Conservation (phyloP, 306 rosid genomes). For the Vigna angularis region DNA sequence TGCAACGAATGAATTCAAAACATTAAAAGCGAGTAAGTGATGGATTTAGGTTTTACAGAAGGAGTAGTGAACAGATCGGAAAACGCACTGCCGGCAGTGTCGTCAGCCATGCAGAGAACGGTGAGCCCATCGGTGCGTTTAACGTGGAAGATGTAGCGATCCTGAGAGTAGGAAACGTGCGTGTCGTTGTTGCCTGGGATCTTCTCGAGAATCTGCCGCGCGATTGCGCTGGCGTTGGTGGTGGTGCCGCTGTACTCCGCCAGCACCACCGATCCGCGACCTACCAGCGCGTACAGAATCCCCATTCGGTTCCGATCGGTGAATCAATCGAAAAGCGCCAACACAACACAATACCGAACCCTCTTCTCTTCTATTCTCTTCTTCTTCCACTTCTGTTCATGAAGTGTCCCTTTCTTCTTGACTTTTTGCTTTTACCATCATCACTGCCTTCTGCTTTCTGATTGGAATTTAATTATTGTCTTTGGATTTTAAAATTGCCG, state of each 20-base stretch:
- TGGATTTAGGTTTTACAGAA: background rate
- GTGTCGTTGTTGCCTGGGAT: slow-evolving; percentile 78
- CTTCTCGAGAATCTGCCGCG: slow-evolving; percentile 86
- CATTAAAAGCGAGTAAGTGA: background rate
- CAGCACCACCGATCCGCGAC: slow-evolving; percentile 91
- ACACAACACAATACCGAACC: background rate
- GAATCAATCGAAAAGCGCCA: background rate
- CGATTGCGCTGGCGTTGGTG: slow-evolving; percentile 85
- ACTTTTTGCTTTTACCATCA: background rate
- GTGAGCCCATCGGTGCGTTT: slow-evolving; percentile 99
- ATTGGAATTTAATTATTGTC: background rate
- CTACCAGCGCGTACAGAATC: slow-evolving; percentile 81
- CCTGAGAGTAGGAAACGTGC: slow-evolving; percentile 93
- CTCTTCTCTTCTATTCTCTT: slow-evolving; percentile 1
- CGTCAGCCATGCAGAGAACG: slow-evolving; percentile 99
- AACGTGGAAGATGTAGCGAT: slow-evolving; percentile 88
- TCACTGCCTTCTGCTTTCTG: background rate
- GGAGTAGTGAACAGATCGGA: background rate
- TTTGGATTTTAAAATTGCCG: background rate
- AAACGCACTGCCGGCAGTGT: slow-evolving; percentile 76
- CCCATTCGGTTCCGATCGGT: slow-evolving; percentile 59
- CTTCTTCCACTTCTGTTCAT: slow-evolving; percentile 4
- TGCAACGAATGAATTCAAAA: slow-evolving; percentile 24
- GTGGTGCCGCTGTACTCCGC: slow-evolving; percentile 81
- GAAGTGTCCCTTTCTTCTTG: slow-evolving; percentile 1